Evolutionary conservation across 1,139 yeast genomes (phyloP).

Genomic region (Wickerhamomyces sp.): DNA sequence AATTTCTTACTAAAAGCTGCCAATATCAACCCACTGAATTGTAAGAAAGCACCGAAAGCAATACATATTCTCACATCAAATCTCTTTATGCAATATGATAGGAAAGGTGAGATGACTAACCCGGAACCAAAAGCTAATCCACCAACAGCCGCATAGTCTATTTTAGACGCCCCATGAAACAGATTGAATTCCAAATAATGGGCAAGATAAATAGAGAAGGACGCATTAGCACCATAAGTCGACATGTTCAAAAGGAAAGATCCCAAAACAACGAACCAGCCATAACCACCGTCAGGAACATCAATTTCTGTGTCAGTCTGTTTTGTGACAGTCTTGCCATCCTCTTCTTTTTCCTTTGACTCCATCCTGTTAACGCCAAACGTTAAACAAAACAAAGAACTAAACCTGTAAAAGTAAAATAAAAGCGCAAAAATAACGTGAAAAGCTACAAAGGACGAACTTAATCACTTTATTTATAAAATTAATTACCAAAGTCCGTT

Average conservation of each 20-base stretch:
- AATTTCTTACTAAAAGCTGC: conserved; percentile 59
- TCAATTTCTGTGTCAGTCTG: not conserved
- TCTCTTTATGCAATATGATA: conserved; percentile 53
- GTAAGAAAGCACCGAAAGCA: conserved; percentile 45
- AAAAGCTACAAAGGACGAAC: too few relatives aligned
- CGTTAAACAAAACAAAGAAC: too few relatives aligned
- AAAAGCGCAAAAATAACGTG: too few relatives aligned
- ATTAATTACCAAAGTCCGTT: too few relatives aligned
- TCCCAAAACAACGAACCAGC: conserved; percentile 56
- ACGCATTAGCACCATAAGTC: conserved; percentile 55
- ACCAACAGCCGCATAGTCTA: conserved; percentile 66
- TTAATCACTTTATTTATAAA: too few relatives aligned
- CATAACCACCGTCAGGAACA: conserved; percentile 25
- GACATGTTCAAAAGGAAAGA: conserved; percentile 43
- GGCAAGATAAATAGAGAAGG: conserved; percentile 63
- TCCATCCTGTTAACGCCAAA: not conserved
- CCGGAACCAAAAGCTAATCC: conserved; percentile 35
- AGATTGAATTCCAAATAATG: conserved; percentile 44
- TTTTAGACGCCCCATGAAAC: conserved; percentile 53
- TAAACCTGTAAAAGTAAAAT: too few relatives aligned
- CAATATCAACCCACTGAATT: conserved; percentile 53
- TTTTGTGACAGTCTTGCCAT: not conserved
- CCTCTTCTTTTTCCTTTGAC: not conserved
- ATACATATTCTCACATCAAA: conserved; percentile 39
- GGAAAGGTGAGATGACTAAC: conserved; percentile 13